Evolutionary conservation across 345 rosid genomes (phyloP).

Genomic region (Hevea brasiliensis): DNA sequence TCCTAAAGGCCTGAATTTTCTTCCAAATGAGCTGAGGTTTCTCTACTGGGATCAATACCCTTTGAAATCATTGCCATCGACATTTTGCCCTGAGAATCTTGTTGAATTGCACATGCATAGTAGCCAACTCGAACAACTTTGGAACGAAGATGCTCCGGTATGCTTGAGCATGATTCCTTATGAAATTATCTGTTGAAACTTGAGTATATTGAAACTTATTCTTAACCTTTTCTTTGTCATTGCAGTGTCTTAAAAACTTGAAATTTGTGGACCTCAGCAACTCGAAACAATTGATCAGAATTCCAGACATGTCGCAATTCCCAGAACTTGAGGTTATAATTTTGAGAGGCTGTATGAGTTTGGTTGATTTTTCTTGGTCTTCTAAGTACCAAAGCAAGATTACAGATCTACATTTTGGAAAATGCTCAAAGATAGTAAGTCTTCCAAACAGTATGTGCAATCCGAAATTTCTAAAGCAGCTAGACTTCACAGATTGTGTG

Average conservation of each 20-base stretch:
- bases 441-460: too few relatives aligned
- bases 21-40: conserved; percentile 3
- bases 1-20: neutral
- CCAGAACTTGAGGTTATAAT: conserved; percentile 2
- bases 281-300: neutral
- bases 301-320: conserved; percentile 9
- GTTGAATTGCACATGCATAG: conserved; percentile 5
- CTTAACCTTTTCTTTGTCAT: neutral
- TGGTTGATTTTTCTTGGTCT: conserved; percentile 7
- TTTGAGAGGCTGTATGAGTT: neutral
- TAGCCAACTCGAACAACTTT: conserved; percentile 12
- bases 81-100: neutral
- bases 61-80: conserved; percentile 2
- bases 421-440: too few relatives aligned
- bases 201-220: neutral
- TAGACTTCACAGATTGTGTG: too few relatives aligned
- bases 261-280: conserved; percentile 7
- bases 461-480: too few relatives aligned
- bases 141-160: neutral
- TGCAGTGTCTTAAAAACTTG: conserved; percentile 15
- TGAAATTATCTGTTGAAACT: too few relatives aligned
- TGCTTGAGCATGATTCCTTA: neutral
- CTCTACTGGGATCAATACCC: conserved; percentile 9
- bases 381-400: neutral
- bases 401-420: neutral